Conservation (phyloP, 192 early-diverging fungal genomes). For the Lobosporangium transversale region DNA sequence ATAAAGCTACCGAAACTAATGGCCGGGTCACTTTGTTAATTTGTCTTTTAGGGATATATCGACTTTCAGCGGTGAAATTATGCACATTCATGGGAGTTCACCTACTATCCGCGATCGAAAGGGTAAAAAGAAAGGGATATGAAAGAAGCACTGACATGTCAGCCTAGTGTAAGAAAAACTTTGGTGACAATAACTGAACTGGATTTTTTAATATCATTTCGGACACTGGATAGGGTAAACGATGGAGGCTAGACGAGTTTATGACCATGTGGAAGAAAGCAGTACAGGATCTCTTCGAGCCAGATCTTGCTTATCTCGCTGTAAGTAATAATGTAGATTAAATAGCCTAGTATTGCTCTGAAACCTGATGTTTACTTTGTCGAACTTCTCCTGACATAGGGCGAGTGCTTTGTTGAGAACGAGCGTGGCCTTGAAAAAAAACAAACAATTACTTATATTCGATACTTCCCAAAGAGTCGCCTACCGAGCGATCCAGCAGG, state of each 20-base stretch:
- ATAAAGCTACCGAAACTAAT: too few species aligned
- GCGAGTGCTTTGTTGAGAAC: slow-evolving; percentile 34
- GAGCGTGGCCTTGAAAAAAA: slow-evolving; percentile 24
- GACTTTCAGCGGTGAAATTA: slow-evolving; percentile 18
- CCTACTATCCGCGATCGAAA: slow-evolving; percentile 20
- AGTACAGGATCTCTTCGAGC: slow-evolving; percentile 41
- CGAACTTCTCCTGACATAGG: slow-evolving; percentile 13
- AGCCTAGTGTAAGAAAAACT: too few species aligned
- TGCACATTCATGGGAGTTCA: slow-evolving; percentile 35
- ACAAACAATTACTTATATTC: slow-evolving; percentile 33
- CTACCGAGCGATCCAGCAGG: slow-evolving; percentile 54
- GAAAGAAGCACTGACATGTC: too few species aligned
- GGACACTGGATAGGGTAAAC: slow-evolving; percentile 50
- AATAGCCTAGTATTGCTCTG: not conserved
- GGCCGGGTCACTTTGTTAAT: too few species aligned
- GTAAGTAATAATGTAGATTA: slow-evolving; percentile 19
- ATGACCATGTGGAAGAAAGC: slow-evolving; percentile 51
- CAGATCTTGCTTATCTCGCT: slow-evolving; percentile 35
- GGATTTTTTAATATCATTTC: too few species aligned
- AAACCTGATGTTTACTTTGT: not conserved
- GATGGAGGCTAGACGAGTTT: slow-evolving; percentile 55
- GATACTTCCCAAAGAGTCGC: slow-evolving; percentile 51
- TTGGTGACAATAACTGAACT: too few species aligned
- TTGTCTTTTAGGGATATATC: slow-evolving; percentile 9
- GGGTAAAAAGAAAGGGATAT: slow-evolving; percentile 13